Evolutionary conservation across 106 monocot species (phyloP), one percentile per base, ranked within the genome.

Genomic region (Dioscorea alata): DNA sequence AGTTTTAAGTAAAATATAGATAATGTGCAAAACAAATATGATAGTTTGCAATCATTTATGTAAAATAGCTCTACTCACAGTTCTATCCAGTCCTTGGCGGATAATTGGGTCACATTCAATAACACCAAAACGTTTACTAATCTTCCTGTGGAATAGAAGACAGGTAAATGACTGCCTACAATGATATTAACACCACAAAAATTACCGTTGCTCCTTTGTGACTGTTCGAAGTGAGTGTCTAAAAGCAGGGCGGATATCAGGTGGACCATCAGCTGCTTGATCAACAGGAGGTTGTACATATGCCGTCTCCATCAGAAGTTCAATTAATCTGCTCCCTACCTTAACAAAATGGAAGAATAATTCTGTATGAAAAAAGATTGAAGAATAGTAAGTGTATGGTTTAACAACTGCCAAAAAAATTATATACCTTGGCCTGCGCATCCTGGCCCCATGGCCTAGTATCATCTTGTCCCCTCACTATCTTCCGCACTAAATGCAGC

Each of bases 261-360:
- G 84, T 53, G 84, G 82, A 57, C 81, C 78, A 35, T 97, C 89
- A 18, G 78, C 78, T 73, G 68, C 68, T 71, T 97, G 96, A 76
- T 74, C 78, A 74, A 82, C 73, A 13, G 96, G 92, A 59, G 86
- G 89, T 64, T 97, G 96, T 73, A 97, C 89, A 77, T 87, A 86
- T 58, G 96, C 96, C 64, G 86, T 83, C 4, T 97, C 84, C 34
- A 92, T 78, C 61, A 97, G 69, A 33, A 97, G 67, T 67, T 97
- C 96, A 76, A 97, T 86, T 66, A 97, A 82, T 50, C 96, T 86
- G 70, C 96, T 97, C 42, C 96, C 96, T 71, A 97, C 86, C 96
- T 97, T 69, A 68, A 67, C 18, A 66, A 60, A 25, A 66, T 24
- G 57, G 21, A 48, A 42, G 9, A 42, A 42, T 8, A 42, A 42